These are phyloP conservation scores for Bipolaris bicolor DNA, from an alignment of 2,329 filamentous ascomycete genomes.

Conservation along the genomic window DNA sequence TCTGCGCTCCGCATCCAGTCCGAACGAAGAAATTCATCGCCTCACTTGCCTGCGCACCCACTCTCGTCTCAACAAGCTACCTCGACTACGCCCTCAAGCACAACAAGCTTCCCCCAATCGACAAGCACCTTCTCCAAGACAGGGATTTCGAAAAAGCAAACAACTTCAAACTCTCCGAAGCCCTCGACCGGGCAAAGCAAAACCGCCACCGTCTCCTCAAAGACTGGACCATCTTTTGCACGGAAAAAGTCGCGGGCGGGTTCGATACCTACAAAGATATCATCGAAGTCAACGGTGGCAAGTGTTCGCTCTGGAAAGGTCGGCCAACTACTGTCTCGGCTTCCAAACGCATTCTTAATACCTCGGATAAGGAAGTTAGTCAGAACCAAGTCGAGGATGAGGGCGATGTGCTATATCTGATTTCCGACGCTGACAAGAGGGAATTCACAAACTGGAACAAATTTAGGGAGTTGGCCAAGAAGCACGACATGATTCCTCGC, in stretches of 20 bases:
- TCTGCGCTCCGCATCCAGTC: conserved; percentile 85
- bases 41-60: conserved; percentile 80
- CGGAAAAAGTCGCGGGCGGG: conserved; percentile 78
- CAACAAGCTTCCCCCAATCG: conserved; percentile 67
- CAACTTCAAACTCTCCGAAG: conserved; percentile 70
- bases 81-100: conserved; percentile 77
- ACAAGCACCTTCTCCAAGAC: conserved; percentile 74
- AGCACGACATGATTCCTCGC: conserved; percentile 77
- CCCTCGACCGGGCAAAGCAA: conserved; percentile 71
- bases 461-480: conserved; percentile 79
- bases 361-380: conserved; percentile 42
- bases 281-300: conserved; percentile 85
- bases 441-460: conserved; percentile 79
- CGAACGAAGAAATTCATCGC: conserved; percentile 94
- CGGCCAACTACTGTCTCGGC: conserved; percentile 70
- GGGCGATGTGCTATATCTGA: conserved; percentile 70
- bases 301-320: conserved; percentile 77
- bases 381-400: conserved; percentile 69
- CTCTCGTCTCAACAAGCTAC: conserved; percentile 77
- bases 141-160: conserved; percentile 73
- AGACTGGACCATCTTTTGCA: conserved; percentile 82
- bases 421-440: conserved; percentile 69
- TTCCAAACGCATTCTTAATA: conserved; percentile 44
- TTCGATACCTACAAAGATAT: conserved; percentile 85
- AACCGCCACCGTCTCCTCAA: conserved; percentile 79